These are phyloP conservation scores for Penicillium sclerotiorum DNA, from an alignment of 2,329 filamentous ascomycete species.

Conservation along the genomic window DNA sequence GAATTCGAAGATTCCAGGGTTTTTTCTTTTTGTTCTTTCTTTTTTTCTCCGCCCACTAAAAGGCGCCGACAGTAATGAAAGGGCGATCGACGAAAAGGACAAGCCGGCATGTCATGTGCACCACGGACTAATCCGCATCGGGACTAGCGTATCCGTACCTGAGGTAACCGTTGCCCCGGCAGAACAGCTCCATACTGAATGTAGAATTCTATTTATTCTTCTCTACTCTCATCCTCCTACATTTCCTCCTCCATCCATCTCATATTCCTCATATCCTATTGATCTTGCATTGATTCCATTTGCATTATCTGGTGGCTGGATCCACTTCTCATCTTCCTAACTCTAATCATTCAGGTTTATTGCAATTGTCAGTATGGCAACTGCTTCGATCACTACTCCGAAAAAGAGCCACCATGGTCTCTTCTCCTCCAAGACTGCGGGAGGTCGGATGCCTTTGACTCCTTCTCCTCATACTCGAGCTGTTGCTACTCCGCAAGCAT, in stretches of 20 bases:
- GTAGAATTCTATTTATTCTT: conserved; percentile 43
- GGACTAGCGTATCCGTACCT: conserved; percentile 35
- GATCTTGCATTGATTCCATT: conserved; percentile 36
- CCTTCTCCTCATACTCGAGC: conserved; percentile 72
- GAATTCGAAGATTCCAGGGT: not conserved
- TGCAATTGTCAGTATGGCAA: conserved; percentile 68
- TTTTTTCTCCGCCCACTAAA: conserved; percentile 3
- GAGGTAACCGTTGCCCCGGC: conserved; percentile 46
- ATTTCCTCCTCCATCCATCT: conserved; percentile 23
- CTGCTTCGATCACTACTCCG: conserved; percentile 80
- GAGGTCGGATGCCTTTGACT: conserved; percentile 91
- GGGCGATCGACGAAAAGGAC: conserved; percentile 48
- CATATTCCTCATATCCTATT: conserved; percentile 28
- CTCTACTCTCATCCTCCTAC: conserved; percentile 25
- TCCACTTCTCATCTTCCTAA: conserved; percentile 25
- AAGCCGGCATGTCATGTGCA: conserved; percentile 44
- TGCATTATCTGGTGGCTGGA: conserved; percentile 23
- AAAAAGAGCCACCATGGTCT: conserved; percentile 92
- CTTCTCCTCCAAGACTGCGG: conserved; percentile 89
- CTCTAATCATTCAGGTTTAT: conserved; percentile 8
- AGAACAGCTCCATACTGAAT: conserved; percentile 27
- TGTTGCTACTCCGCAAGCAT: conserved; percentile 54
- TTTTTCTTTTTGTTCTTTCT: not conserved
- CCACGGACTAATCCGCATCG: conserved; percentile 45
- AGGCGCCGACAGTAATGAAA: conserved; percentile 8